Evolutionary conservation across 2,329 filamentous ascomycete genomes (phyloP).

Genomic region (Hymenoscyphus scutula): DNA sequence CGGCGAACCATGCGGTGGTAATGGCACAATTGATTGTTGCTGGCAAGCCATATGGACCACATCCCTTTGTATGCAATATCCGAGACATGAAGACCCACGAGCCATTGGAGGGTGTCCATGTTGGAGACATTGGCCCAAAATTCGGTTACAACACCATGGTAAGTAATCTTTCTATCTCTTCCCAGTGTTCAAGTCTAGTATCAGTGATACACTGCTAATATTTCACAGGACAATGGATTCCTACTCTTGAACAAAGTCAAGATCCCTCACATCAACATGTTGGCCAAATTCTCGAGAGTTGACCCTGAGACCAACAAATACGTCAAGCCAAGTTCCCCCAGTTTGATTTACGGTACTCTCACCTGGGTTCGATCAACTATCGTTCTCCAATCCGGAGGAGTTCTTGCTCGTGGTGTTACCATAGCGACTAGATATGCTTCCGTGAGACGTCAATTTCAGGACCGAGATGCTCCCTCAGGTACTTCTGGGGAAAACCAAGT

Average conservation of each 20-base stretch:
- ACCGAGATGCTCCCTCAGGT: conserved; percentile 61
- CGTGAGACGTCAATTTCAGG: conserved; percentile 75
- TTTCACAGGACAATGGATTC: conserved; percentile 66
- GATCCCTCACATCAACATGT: conserved; percentile 71
- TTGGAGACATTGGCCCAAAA: conserved; percentile 76
- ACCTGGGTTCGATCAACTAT: conserved; percentile 74
- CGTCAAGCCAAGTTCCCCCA: conserved; percentile 61
- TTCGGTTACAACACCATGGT: conserved; percentile 46
- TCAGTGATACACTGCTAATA: not conserved
- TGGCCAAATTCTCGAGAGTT: conserved; percentile 67
- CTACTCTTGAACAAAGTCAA: conserved; percentile 74
- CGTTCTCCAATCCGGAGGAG: conserved; percentile 68
- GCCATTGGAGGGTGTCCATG: conserved; percentile 66
- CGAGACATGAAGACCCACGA: conserved; percentile 68
- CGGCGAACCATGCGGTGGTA: conserved; percentile 74
- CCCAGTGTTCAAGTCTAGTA: not conserved
- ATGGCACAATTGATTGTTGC: conserved; percentile 73
- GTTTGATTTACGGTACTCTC: conserved; percentile 71
- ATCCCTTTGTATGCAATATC: conserved; percentile 76
- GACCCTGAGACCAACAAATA: conserved; percentile 69
- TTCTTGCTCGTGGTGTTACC: conserved; percentile 72
- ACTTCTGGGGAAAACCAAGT: conserved; percentile 68
- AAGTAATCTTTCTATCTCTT: not conserved
- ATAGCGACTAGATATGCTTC: conserved; percentile 74
- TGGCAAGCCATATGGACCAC: conserved; percentile 69